A percentile compares a stretch with the other conserved stretches of the same genome.
Conservation (phyloP, 208 protist species). For the Naegleria fowleri region DNA sequence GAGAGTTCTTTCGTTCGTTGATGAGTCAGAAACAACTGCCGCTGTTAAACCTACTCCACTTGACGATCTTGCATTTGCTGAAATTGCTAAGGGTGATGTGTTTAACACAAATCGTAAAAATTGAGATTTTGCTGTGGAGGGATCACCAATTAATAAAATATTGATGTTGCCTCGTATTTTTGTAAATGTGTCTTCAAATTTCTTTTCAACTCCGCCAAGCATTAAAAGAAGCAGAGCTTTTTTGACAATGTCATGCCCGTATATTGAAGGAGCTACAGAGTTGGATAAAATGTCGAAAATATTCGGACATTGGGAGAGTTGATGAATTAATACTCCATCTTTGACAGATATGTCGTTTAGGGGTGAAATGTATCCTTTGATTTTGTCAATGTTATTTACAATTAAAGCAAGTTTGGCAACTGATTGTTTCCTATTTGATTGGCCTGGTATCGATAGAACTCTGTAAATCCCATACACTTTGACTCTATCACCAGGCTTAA, state of each 20-base stretch:
- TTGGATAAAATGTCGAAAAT: constrained; percentile 87
- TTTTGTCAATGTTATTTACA: neutral
- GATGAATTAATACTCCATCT: constrained; percentile 41
- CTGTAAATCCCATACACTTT: constrained; percentile 87
- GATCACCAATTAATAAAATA: constrained; percentile 97
- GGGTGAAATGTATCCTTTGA: neutral
- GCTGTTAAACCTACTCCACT: constrained; percentile 98
- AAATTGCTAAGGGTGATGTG: constrained; percentile 92
- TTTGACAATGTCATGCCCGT: constrained; percentile 95
- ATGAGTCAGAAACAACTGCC: constrained; percentile 68
- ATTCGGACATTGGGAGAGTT: constrained; percentile 70
- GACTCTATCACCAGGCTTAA: constrained; percentile 92
- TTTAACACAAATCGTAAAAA: constrained; percentile 95
- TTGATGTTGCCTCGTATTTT: constrained; percentile 94
- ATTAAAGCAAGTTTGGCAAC: constrained; percentile 34
- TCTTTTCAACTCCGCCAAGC: constrained; percentile 33
- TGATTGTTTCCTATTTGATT: constrained; percentile 22
- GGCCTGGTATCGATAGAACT: constrained; percentile 41
- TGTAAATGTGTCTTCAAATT: constrained; percentile 56
- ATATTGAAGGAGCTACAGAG: constrained; percentile 96
- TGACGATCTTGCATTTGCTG: constrained; percentile 95
- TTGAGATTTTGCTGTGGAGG: constrained; percentile 97
- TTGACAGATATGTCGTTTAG: neutral
- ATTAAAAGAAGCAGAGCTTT: constrained; percentile 75
- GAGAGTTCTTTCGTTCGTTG: constrained; percentile 80